A percentile compares a stretch with the other conserved stretches of the same genome.
Conservation (phyloP, 495 filamentous ascomycete species). For the Penicillium fimorum region DNA sequence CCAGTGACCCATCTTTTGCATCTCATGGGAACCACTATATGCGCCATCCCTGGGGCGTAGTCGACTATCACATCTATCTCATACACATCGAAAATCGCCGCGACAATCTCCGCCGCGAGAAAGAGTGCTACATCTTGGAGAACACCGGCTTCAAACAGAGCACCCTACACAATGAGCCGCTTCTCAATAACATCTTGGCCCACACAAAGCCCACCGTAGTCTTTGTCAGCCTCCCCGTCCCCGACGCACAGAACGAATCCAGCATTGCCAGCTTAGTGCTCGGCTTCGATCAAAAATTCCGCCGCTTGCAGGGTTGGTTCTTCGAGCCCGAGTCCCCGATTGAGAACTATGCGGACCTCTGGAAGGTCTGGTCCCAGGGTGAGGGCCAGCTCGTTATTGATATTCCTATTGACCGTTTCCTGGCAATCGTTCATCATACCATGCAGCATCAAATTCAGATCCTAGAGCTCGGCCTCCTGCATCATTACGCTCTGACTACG, state of each 20-base stretch:
- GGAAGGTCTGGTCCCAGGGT: conserved; percentile 33
- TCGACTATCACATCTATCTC: conserved; percentile 41
- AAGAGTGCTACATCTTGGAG: conserved; percentile 27
- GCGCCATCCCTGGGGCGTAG: conserved; percentile 32
- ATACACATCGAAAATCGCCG: conserved; percentile 21
- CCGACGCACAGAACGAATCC: conserved; percentile 13
- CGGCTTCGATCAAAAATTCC: conserved; percentile 28
- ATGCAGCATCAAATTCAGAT: conserved; percentile 6
- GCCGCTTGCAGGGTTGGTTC: conserved; percentile 29
- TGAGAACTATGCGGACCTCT: conserved; percentile 24
- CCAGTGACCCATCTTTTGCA: background rate
- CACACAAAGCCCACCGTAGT: conserved; percentile 22
- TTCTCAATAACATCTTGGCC: conserved; percentile 9
- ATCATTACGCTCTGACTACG: conserved; percentile 12
- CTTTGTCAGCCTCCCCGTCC: conserved; percentile 32
- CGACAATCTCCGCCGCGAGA: conserved; percentile 14
- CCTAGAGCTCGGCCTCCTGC: conserved; percentile 16
- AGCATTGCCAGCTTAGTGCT: conserved; percentile 28
- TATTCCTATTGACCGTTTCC: conserved; percentile 14
- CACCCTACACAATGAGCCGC: conserved; percentile 21
- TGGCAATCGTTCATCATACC: conserved; percentile 13
- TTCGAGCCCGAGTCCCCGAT: conserved; percentile 29
- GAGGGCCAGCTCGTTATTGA: conserved; percentile 23
- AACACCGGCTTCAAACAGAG: conserved; percentile 27
- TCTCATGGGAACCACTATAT: background rate